These are phyloP conservation scores for Cercospora sp. DNA, from an alignment of 2,329 filamentous ascomycete species.

Conservation along the genomic window DNA sequence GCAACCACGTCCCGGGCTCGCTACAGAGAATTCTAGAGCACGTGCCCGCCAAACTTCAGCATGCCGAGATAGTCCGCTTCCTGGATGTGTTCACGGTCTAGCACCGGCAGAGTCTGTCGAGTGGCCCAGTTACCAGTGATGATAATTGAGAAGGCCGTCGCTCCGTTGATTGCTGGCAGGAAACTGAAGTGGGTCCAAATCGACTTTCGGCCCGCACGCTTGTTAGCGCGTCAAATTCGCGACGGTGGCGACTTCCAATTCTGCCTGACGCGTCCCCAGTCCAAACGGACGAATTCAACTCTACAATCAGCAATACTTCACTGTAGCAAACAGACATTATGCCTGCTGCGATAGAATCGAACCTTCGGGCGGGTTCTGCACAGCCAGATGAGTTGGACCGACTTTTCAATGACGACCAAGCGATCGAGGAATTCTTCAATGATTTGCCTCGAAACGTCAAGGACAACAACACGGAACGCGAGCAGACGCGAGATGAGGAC, in stretches of 20 bases:
- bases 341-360: slow-evolving; percentile 34
- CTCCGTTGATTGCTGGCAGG: background rate
- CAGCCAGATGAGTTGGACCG: slow-evolving; percentile 58
- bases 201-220: background rate
- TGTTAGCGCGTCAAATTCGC: slow-evolving; percentile 8
- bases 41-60: background rate
- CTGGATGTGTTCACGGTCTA: background rate
- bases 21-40: background rate
- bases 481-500: slow-evolving; percentile 65
- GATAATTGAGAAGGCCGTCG: background rate
- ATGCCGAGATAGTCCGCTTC: background rate
- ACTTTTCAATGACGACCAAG: slow-evolving; percentile 74
- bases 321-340: slow-evolving; percentile 27
- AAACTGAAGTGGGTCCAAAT: background rate
- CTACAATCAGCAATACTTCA: slow-evolving; percentile 5
- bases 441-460: slow-evolving; percentile 47
- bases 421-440: slow-evolving; percentile 52
- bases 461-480: slow-evolving; percentile 49
- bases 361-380: slow-evolving; percentile 21
- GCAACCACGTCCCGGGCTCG: background rate
- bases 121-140: background rate
- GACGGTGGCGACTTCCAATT: slow-evolving; percentile 7
- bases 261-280: background rate
- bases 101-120: background rate
- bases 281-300: background rate